Evolutionary conservation across 2,329 filamentous ascomycete species (phyloP).

Genomic region (Fusarium heterosporum): DNA sequence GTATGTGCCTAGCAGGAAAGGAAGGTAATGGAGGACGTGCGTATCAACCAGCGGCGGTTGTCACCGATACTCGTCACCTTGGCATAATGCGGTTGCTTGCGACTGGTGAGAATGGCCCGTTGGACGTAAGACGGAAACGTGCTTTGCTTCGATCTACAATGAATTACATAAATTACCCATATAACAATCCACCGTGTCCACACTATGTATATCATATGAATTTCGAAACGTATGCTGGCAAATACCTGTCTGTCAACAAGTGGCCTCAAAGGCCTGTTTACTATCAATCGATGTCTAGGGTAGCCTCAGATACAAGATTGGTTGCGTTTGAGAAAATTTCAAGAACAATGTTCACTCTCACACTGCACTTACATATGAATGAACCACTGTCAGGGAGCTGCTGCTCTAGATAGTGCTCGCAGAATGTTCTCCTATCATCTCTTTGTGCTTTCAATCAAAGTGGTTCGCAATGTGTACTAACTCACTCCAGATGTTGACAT

Average conservation of each 20-base stretch:
- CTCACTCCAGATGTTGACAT: neutral
- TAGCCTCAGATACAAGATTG: neutral
- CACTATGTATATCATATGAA: neutral
- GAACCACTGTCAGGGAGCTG: neutral
- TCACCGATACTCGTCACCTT: constrained; percentile 6
- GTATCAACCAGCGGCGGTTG: neutral
- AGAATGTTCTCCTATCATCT: neutral
- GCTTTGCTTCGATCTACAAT: no score
- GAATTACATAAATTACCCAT: neutral
- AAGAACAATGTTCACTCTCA: neutral
- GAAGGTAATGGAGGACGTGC: neutral
- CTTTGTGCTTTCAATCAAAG: neutral
- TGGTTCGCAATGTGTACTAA: neutral
- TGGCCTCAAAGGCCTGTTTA: neutral
- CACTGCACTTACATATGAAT: neutral
- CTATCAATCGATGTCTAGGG: neutral
- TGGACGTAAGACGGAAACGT: neutral
- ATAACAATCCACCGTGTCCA: neutral
- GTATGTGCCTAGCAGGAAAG: neutral
- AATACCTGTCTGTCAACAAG: neutral
- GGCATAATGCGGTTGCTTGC: neutral
- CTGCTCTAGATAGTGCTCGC: neutral
- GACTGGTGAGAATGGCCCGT: neutral
- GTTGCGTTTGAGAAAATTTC: no score
- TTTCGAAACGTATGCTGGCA: neutral